A percentile compares a stretch with the other conserved stretches of the same genome.
These are phyloP conservation scores for Pestalotiopsis fici DNA, from an alignment of 2,329 filamentous ascomycete genomes.

Conservation along the genomic window DNA sequence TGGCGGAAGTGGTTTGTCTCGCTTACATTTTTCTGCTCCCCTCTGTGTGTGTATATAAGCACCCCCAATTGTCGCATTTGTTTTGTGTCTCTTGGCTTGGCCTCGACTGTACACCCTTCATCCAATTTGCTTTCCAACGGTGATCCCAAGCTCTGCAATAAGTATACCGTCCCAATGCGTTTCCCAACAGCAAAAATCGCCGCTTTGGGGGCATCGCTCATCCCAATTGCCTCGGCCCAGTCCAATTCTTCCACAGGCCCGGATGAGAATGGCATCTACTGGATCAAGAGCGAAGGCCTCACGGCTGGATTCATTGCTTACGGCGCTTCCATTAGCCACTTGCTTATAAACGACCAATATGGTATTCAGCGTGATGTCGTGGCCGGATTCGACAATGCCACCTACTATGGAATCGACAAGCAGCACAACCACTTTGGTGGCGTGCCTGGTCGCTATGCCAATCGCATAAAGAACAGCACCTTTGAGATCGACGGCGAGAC, in stretches of 20 bases:
- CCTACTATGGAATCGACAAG: constrained; percentile 64
- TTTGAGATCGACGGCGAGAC: constrained; percentile 66
- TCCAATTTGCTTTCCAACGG: neutral
- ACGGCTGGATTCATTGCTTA: constrained; percentile 72
- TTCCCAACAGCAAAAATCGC: constrained; percentile 22
- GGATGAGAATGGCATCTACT: constrained; percentile 69
- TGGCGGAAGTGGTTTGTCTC: neutral
- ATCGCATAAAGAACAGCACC: constrained; percentile 77
- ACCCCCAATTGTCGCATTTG: neutral
- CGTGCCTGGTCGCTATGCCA: constrained; percentile 77
- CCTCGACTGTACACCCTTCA: neutral
- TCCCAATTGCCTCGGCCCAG: constrained; percentile 30
- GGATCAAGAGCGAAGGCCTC: constrained; percentile 67
- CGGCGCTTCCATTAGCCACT: constrained; percentile 71
- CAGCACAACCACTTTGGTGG: constrained; percentile 72
- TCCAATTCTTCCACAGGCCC: constrained; percentile 33
- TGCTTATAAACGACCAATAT: constrained; percentile 69
- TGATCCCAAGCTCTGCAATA: neutral
- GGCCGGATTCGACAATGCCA: constrained; percentile 75
- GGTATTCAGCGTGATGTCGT: constrained; percentile 72
- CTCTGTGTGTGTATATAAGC: neutral
- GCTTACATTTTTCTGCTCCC: neutral
- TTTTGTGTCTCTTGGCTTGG: neutral
- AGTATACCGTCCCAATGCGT: constrained; percentile 24
- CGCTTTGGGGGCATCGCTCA: constrained; percentile 29